Base-by-base conservation (phyloP, 179 eudicot genomes). In the Carnegiea gigantea region DNA sequence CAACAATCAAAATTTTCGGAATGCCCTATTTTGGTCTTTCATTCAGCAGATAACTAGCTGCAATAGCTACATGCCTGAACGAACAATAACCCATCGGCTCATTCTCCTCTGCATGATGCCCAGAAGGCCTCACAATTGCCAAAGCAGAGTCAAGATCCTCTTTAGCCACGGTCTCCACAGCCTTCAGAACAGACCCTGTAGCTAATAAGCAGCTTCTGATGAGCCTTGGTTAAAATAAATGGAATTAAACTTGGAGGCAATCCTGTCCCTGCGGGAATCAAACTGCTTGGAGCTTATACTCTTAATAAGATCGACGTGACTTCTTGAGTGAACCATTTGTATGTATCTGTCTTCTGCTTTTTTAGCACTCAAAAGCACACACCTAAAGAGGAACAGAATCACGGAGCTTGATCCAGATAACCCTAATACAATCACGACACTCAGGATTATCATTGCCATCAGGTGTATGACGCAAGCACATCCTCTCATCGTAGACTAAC, bases 51-150 rank as follows among this genome's bases (percentile, higher is more conserved):
- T 84, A 92, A 82, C 91, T 95, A 59, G 99, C 89, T 59, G 99
- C 98, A 84, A 95, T 53, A 78, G 94, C 99, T 80, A 97, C 98
- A 86, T 97, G 95, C 81, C 95, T 97, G 88, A 84, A 89, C 36
- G 95, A 84, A 67, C 99, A 97, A 88, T 95, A 97, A 8, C 99
- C 99, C 99, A 93, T 95, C 57, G 99, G 97, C 86, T 95, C 89
- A 84, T 85, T 83, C 83, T 77, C 86, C 86, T 97, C 98, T 43
- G 99, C 99, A 82, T 97, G 99, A 86, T 97, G 99, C 54, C 99
- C 99, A 54, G 99, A 98, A 81, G 99, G 99, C 86, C 99, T 92
- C 74, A 97, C 99, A 78, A 97, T 92, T 5, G 99, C 99, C 87
- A 97, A 93, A 43, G 93, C 99, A 49, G 98, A 95, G 84, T 92